Evolutionary conservation across 371 early-diverging fungal species (phyloP).

Genomic region (Mortierella sp.): DNA sequence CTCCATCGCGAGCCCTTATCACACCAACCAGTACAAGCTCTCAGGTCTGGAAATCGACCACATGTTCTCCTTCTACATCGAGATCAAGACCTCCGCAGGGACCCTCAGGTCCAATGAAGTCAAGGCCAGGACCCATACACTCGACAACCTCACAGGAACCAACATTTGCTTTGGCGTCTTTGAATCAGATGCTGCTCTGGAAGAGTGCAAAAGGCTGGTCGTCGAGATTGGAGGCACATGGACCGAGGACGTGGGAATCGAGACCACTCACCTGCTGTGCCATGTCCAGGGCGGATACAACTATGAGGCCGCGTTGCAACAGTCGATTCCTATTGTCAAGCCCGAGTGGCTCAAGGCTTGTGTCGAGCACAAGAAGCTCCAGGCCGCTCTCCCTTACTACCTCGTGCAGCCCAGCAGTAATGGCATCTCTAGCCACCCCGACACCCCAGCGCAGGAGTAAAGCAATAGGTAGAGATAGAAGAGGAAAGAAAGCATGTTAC

Average conservation of each 20-base stretch:
- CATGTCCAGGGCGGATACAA: constrained; percentile 85
- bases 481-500: background rate
- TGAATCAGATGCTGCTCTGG: constrained; percentile 69
- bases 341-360: constrained; percentile 95
- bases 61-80: constrained; percentile 88
- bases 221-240: constrained; percentile 91
- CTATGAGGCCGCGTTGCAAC: constrained; percentile 88
- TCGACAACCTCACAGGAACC: constrained; percentile 96
- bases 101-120: constrained; percentile 82
- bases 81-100: constrained; percentile 92
- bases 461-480: background rate
- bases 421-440: constrained; percentile 34
- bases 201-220: constrained; percentile 81
- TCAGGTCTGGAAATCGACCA: constrained; percentile 91
- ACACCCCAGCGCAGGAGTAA: constrained; percentile 30
- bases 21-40: constrained; percentile 80
- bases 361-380: constrained; percentile 89
- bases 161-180: constrained; percentile 93
- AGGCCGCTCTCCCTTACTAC: constrained; percentile 71
- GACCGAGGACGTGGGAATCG: constrained; percentile 87
- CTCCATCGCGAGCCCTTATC: constrained; percentile 59
- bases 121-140: constrained; percentile 84
- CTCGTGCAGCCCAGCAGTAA: constrained; percentile 56
- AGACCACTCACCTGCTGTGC: constrained; percentile 94
- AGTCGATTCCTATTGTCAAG: constrained; percentile 93